phyloP scores from a whole-genome alignment of 441 rosid species.

The Gossypium schwendimanii region DNA sequence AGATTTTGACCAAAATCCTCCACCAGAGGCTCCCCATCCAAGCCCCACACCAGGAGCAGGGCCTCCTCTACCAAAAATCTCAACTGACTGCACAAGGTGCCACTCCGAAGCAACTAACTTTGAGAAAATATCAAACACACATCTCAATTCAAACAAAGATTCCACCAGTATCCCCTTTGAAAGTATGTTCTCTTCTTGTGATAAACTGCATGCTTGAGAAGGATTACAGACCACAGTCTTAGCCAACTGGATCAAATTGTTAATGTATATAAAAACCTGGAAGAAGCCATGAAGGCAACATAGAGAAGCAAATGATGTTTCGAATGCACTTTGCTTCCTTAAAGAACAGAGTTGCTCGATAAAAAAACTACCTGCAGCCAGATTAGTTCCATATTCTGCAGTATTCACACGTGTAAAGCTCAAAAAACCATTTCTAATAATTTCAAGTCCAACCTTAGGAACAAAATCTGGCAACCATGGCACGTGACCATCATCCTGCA shows the following conservation, averaged over 20 bases:
- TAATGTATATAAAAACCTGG: slow-evolving; percentile 35
- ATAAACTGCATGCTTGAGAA: slow-evolving; percentile 27
- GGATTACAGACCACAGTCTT: slow-evolving; percentile 25
- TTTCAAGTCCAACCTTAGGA: slow-evolving; percentile 71
- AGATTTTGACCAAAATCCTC: slow-evolving; percentile 77
- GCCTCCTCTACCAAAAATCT: slow-evolving; percentile 78
- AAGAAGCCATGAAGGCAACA: slow-evolving; percentile 64
- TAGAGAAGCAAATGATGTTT: slow-evolving; percentile 60
- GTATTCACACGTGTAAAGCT: slow-evolving; percentile 25
- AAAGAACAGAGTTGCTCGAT: slow-evolving; percentile 44
- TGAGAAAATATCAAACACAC: slow-evolving; percentile 36
- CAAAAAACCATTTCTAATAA: slow-evolving; percentile 52
- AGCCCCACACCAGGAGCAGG: slow-evolving; percentile 80
- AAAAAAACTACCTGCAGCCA: slow-evolving; percentile 39
- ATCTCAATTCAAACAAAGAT: slow-evolving; percentile 45
- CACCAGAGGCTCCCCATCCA: slow-evolving; percentile 90
- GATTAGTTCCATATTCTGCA: slow-evolving; percentile 24
- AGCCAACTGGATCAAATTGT: slow-evolving; percentile 52
- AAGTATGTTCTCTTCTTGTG: slow-evolving; percentile 54
- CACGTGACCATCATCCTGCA: slow-evolving; percentile 26
- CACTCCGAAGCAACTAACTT: slow-evolving; percentile 48
- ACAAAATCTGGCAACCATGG: slow-evolving; percentile 88
- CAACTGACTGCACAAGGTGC: slow-evolving; percentile 54
- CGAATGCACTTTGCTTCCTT: slow-evolving; percentile 42
- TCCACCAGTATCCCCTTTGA: slow-evolving; percentile 50